phyloP scores from a whole-genome alignment of 306 rosid species.

The Carpinus fangiana region DNA sequence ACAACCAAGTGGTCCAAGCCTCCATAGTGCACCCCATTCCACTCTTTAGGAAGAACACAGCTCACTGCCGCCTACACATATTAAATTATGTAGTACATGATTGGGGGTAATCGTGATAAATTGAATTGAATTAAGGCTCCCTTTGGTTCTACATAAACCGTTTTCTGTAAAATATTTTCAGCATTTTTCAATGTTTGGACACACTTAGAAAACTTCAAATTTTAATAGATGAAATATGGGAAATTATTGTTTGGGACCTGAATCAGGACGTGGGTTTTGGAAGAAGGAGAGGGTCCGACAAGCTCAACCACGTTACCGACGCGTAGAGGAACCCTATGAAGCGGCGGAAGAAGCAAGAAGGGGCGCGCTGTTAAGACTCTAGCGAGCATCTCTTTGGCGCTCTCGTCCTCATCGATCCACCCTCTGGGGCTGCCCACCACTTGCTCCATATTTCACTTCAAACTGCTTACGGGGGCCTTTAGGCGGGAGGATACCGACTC shows the following conservation, averaged over 20 bases:
- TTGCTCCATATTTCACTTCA: not conserved
- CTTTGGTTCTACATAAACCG: not conserved
- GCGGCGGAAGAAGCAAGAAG: constrained; percentile 63
- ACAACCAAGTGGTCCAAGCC: constrained; percentile 62
- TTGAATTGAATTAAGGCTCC: not conserved
- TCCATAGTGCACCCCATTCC: constrained; percentile 71
- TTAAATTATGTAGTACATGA: not conserved
- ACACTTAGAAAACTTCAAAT: no score
- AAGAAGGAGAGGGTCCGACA: constrained; percentile 82
- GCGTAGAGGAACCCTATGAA: constrained; percentile 78
- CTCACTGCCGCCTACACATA: constrained; percentile 51
- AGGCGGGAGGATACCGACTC: not conserved
- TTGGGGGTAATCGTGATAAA: not conserved
- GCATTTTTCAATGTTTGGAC: no score
- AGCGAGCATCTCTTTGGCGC: constrained; percentile 52
- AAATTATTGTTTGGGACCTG: constrained; percentile 31
- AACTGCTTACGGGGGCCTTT: not conserved
- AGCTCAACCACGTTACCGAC: constrained; percentile 81
- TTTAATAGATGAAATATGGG: not conserved
- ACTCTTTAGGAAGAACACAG: constrained; percentile 72
- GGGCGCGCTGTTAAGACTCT: constrained; percentile 59
- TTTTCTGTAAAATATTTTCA: no score
- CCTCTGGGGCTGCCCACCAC: not conserved
- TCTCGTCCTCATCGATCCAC: constrained; percentile 76
- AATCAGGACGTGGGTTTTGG: constrained; percentile 73